Percentiles rank a stretch among this genome's conserved stretches.
Conservation (phyloP, 257 asterid genomes). For the Euphrasia confusa region DNA sequence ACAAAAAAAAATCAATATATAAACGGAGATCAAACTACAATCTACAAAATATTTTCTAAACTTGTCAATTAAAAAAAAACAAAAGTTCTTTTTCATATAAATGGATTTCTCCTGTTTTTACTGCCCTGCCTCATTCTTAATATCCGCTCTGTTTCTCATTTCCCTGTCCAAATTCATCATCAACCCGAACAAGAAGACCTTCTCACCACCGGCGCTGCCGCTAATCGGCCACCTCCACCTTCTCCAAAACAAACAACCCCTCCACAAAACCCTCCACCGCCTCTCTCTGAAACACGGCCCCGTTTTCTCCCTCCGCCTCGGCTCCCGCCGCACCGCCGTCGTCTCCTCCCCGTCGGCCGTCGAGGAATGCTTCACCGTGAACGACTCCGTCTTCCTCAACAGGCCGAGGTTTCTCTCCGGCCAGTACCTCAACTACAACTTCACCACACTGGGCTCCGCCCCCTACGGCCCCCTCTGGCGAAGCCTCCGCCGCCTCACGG, state of each 20-base stretch:
- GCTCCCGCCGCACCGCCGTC: not conserved
- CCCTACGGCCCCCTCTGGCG: not conserved
- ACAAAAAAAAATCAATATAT: too few relatives aligned
- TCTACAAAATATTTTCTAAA: too few relatives aligned
- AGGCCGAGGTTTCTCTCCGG: not conserved
- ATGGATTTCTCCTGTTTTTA: too few relatives aligned
- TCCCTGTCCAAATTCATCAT: not conserved
- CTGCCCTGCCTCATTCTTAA: not conserved
- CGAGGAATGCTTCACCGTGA: not conserved
- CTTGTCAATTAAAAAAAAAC: too few relatives aligned
- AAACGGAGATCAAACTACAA: too few relatives aligned
- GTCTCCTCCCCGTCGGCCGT: not conserved
- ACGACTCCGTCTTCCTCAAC: not conserved
- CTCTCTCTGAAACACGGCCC: not conserved
- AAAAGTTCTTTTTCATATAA: too few relatives aligned
- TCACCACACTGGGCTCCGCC: not conserved
- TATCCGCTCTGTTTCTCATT: not conserved
- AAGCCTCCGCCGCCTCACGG: not conserved
- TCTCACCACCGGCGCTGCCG: not conserved
- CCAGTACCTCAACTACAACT: not conserved
- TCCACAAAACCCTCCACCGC: not conserved
- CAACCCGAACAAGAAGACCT: not conserved
- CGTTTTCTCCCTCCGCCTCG: not conserved
- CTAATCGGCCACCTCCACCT: not conserved
- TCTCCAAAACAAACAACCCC: not conserved